A percentile compares a stretch with the other conserved stretches of the same genome.
Evolutionary conservation across 2,329 filamentous ascomycete genomes (phyloP).

Genomic region (Microcera coccophila): DNA sequence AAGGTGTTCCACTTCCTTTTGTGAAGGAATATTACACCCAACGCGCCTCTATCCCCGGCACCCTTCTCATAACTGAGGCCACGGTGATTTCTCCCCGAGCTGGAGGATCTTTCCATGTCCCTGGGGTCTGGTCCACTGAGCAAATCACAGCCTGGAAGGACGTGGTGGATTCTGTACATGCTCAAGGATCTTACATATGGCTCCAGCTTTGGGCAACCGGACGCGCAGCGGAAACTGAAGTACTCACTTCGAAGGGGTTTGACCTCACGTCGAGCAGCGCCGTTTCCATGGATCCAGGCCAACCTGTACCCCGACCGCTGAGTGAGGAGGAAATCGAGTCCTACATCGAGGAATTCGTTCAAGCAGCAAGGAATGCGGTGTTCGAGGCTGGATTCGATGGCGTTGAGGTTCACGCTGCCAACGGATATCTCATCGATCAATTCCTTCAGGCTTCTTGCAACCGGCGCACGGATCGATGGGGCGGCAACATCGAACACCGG

Average conservation of each 20-base stretch:
- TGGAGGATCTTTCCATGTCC: conserved; percentile 39
- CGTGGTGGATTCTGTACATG: conserved; percentile 61
- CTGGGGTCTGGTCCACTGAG: conserved; percentile 53
- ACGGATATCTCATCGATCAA: conserved; percentile 60
- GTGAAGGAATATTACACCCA: conserved; percentile 47
- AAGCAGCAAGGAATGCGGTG: conserved; percentile 52
- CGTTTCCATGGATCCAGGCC: conserved; percentile 41
- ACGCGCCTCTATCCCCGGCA: conserved; percentile 40
- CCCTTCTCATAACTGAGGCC: conserved; percentile 43
- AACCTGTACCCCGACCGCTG: conserved; percentile 56
- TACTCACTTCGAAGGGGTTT: conserved; percentile 20
- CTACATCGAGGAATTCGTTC: conserved; percentile 57
- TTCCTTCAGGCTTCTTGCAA: conserved; percentile 54
- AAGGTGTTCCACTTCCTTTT: conserved; percentile 22
- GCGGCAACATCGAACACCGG: conserved; percentile 52
- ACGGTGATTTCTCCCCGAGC: conserved; percentile 39
- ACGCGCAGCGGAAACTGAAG: conserved; percentile 41
- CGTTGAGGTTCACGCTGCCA: conserved; percentile 59
- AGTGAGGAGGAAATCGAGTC: conserved; percentile 60
- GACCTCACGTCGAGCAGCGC: conserved; percentile 21
- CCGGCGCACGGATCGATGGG: conserved; percentile 49
- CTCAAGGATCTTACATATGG: conserved; percentile 58
- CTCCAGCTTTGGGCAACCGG: conserved; percentile 62
- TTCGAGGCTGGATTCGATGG: conserved; percentile 67
- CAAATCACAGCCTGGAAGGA: conserved; percentile 59